phyloP scores from a whole-genome alignment of 139 green algal genomes.

The Picochlorum sp. region DNA sequence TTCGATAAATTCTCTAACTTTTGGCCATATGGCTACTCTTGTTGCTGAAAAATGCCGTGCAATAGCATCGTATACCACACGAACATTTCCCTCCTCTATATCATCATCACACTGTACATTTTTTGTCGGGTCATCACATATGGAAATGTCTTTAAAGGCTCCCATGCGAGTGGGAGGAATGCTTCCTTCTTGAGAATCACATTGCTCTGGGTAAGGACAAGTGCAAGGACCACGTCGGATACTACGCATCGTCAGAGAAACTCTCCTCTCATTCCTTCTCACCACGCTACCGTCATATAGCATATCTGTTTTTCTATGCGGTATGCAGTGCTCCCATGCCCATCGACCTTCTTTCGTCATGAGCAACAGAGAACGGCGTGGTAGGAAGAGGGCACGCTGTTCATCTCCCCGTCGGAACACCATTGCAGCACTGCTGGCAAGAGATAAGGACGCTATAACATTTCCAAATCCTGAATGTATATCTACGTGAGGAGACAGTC shows the following conservation, averaged over 20 bases:
- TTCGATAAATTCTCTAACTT: slow-evolving; percentile 77
- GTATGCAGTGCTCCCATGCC: slow-evolving; percentile 88
- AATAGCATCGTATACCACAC: slow-evolving; percentile 91
- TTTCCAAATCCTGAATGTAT: slow-evolving; percentile 86
- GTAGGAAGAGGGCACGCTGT: slow-evolving; percentile 51
- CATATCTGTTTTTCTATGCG: slow-evolving; percentile 69
- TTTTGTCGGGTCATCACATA: not conserved
- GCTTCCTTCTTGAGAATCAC: slow-evolving; percentile 71
- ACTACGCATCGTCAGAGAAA: slow-evolving; percentile 85
- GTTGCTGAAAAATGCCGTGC: slow-evolving; percentile 92
- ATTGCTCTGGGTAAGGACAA: slow-evolving; percentile 71
- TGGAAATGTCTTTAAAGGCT: slow-evolving; percentile 5
- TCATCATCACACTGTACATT: not conserved
- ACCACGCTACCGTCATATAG: slow-evolving; percentile 29
- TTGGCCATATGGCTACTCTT: slow-evolving; percentile 81
- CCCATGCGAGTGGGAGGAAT: slow-evolving; percentile 56
- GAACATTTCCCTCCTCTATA: slow-evolving; percentile 62
- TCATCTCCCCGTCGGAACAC: slow-evolving; percentile 51
- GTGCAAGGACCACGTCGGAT: slow-evolving; percentile 47
- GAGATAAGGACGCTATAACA: slow-evolving; percentile 73
- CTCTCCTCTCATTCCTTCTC: slow-evolving; percentile 27
- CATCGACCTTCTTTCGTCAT: slow-evolving; percentile 73
- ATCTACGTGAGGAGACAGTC: slow-evolving; percentile 87
- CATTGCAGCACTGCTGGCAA: slow-evolving; percentile 68
- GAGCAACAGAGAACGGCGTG: slow-evolving; percentile 70